Evolutionary conservation across 2,329 filamentous ascomycete genomes (phyloP), one percentile per base, ranked within the genome.

Genomic region (Periconia sp.): DNA sequence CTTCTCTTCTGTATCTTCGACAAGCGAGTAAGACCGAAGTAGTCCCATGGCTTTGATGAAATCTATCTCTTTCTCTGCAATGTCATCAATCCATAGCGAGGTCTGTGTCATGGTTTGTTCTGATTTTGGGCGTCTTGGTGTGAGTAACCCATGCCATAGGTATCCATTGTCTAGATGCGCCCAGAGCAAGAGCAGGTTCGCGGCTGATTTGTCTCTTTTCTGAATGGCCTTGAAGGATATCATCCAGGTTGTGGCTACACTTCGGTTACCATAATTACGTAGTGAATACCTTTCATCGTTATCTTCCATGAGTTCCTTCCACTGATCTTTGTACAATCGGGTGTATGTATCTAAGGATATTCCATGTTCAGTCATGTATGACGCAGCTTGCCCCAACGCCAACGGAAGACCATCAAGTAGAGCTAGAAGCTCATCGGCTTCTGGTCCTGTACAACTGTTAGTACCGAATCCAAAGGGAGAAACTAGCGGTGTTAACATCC

Each of bases 351-450:
- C 33, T 6, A 35, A 47, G 45, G 20, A 37, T 31, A 31, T 47
- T 8, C 45, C 45, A 15, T 27, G 30, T 9, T 47, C 27, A 31
- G 3, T 37, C 43, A 45, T 45, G 23, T 45, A 45, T n/a, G 43
- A 9, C 3, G 43, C 43, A 23, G 43, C 43, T 7, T 40, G 45
- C 6, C 6, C 41, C 18, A 42, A 42, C 3, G 45, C 45, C 20
- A 47, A 27, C n/a, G 45, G 45, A 9, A 47, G 33, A 7, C 45
- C 45, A 31, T 47, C 45, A 17, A 47, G 45, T 17, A 47, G 45
- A 9, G n/a, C 27, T 18, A 47, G 27, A 6, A 47, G 20, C 27
- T 47, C 33, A 17, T 40, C 17, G 20, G 23, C 14, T 19, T 47
- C 27, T 9, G 6, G 11, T 14, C 10, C 33, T 37, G 33, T 3